These are phyloP conservation scores for Colletotrichum sp. DNA, from an alignment of 2,329 filamentous ascomycete species.

Conservation along the genomic window DNA sequence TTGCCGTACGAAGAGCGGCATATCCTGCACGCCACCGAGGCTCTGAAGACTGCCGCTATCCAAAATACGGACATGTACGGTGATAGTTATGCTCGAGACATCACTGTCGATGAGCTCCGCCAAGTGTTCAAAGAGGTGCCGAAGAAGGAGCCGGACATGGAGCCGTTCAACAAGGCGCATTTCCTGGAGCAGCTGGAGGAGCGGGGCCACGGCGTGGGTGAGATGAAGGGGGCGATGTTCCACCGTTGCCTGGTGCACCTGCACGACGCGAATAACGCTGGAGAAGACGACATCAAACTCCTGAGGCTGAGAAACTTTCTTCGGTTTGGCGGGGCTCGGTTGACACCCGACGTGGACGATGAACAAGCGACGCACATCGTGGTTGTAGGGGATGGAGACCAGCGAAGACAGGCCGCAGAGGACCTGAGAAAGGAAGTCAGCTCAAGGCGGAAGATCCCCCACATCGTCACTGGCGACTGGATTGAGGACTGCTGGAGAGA, in stretches of 20 bases:
- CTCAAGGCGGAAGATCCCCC: slow-evolving; percentile 58
- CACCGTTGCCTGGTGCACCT: slow-evolving; percentile 49
- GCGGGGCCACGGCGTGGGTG: slow-evolving; percentile 57
- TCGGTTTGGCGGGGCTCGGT: slow-evolving; percentile 70
- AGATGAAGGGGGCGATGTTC: slow-evolving; percentile 59
- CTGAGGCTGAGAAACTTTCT: slow-evolving; percentile 59
- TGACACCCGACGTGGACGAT: slow-evolving; percentile 57
- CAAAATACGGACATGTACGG: slow-evolving; percentile 76
- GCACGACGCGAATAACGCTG: slow-evolving; percentile 23
- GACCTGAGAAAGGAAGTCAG: slow-evolving; percentile 40
- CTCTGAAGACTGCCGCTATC: slow-evolving; percentile 57
- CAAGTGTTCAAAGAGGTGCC: slow-evolving; percentile 56
- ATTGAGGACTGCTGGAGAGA: slow-evolving; percentile 82
- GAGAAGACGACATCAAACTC: slow-evolving; percentile 32
- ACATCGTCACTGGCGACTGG: slow-evolving; percentile 76
- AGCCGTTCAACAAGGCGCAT: slow-evolving; percentile 45
- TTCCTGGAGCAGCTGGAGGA: slow-evolving; percentile 63
- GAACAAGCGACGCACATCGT: slow-evolving; percentile 75
- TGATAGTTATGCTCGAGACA: slow-evolving; percentile 82
- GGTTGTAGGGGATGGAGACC: slow-evolving; percentile 45
- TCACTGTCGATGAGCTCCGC: slow-evolving; percentile 67
- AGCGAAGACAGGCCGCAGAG: slow-evolving; percentile 39
- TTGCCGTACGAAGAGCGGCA: slow-evolving; percentile 69
- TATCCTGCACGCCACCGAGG: slow-evolving; percentile 72
- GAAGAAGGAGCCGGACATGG: slow-evolving; percentile 43